Percentiles rank a stretch among this genome's conserved stretches.
Conservation (phyloP, 495 filamentous ascomycete genomes). For the Platismatia glauca region DNA sequence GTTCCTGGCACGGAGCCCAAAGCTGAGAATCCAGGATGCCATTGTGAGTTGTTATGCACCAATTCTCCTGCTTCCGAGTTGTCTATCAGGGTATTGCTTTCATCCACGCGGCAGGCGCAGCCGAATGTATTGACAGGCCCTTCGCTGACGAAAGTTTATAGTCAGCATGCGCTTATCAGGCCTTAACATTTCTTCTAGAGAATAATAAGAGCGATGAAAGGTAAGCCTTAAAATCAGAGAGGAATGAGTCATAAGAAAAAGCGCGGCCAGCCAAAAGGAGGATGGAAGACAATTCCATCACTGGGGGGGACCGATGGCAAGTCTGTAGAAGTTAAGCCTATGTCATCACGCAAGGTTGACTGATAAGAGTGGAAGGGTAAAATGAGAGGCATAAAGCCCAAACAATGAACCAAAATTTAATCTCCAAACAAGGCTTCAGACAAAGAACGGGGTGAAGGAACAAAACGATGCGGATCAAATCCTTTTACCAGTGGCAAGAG, state of each 20-base stretch:
- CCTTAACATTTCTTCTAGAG: not conserved
- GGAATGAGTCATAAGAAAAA: not conserved
- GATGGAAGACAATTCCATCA: too few species aligned
- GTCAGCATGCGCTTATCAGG: not conserved
- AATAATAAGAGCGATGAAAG: not conserved
- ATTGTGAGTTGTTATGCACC: conserved; percentile 16
- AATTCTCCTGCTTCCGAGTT: conserved; percentile 2
- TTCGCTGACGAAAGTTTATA: conserved; percentile 9
- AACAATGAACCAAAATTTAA: too few species aligned
- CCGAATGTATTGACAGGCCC: conserved; percentile 37
- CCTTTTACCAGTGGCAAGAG: too few species aligned
- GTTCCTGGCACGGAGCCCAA: conserved; percentile 1
- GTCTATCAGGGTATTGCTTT: conserved; percentile 1
- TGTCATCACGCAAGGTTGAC: not conserved
- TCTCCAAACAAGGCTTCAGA: too few species aligned
- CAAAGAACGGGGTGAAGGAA: too few species aligned
- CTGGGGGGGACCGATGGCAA: too few species aligned
- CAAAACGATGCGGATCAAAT: too few species aligned
- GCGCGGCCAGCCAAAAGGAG: not conserved
- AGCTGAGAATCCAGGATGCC: conserved; percentile 18
- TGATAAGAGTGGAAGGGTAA: too few species aligned
- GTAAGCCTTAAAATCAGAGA: not conserved
- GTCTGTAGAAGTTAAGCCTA: too few species aligned
- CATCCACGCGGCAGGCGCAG: conserved; percentile 26
- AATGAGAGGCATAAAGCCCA: too few species aligned